phyloP scores from a whole-genome alignment of 228 moss, liverwort and hornwort species.

The Sphagnum magellanicum region DNA sequence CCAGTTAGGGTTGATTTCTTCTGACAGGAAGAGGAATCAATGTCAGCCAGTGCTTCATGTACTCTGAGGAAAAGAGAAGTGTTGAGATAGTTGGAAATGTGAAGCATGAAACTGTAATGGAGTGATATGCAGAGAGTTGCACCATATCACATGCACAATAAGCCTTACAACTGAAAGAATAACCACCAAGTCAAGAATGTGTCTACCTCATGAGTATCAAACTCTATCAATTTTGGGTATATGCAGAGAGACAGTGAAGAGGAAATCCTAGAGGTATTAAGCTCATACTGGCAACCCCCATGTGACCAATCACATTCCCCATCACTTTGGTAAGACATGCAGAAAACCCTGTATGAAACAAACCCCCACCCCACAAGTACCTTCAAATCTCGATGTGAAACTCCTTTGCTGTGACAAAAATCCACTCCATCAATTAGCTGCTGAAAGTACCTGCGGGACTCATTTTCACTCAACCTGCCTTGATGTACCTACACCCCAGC shows the following conservation, averaged over 20 bases:
- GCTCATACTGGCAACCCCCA: not conserved
- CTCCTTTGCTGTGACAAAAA: constrained; percentile 97
- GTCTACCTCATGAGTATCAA: not conserved
- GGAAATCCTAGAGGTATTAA: not conserved
- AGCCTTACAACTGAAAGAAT: no score
- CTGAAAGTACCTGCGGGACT: constrained; percentile 89
- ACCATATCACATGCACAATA: no score
- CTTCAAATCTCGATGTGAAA: constrained; percentile 98
- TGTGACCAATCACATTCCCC: not conserved
- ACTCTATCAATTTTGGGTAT: not conserved
- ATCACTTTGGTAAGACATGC: not conserved
- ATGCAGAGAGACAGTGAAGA: not conserved
- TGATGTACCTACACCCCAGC: constrained; percentile 64
- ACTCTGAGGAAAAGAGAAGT: no score
- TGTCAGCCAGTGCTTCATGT: no score
- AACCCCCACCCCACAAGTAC: constrained; percentile 14
- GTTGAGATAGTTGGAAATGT: no score
- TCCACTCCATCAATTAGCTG: constrained; percentile 95
- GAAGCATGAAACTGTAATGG: no score
- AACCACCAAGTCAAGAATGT: not conserved
- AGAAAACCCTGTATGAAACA: not conserved
- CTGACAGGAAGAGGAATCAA: no score
- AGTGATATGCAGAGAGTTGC: no score
- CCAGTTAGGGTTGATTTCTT: not conserved
- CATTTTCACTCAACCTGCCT: constrained; percentile 80